Percentiles rank a stretch among this genome's conserved stretches.
Evolutionary conservation across 371 early-diverging fungal species (phyloP).

Genomic region (Mortierella sp.): DNA sequence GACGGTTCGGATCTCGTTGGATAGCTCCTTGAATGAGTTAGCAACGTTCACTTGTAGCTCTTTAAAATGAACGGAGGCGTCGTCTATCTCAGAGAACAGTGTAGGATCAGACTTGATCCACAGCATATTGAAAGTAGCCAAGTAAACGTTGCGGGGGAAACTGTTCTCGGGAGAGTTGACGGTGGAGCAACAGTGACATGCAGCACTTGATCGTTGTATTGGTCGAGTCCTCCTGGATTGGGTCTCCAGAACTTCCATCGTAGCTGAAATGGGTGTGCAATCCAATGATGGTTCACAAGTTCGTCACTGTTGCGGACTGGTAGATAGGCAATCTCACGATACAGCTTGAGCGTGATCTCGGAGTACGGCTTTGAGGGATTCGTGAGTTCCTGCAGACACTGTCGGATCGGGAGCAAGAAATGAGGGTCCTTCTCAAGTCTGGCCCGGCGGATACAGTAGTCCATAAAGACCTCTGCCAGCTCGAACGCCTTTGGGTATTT

Average conservation of each 20-base stretch:
- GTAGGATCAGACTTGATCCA: no score
- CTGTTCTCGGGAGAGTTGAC: neutral
- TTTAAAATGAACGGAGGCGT: no score
- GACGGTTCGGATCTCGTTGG: no score
- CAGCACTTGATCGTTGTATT: constrained; percentile 16
- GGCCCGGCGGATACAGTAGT: constrained; percentile 19
- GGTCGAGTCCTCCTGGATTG: neutral
- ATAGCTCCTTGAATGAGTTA: no score
- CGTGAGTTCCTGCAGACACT: neutral
- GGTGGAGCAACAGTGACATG: neutral
- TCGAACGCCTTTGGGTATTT: neutral
- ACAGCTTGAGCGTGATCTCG: neutral
- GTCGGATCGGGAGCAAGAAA: constrained; percentile 5
- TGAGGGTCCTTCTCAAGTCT: constrained; percentile 5
- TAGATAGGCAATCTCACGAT: neutral
- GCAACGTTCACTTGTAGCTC: no score
- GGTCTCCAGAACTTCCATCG: constrained; percentile 7
- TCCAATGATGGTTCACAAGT: constrained; percentile 13
- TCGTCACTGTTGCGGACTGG: neutral
- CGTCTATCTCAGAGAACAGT: no score
- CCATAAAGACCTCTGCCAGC: constrained; percentile 13
- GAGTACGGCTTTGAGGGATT: neutral
- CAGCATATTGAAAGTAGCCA: constrained; percentile 25
- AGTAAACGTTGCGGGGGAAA: constrained; percentile 21
- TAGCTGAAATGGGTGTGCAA: constrained; percentile 18